Evolutionary conservation across 257 asterid genomes (phyloP).

Genomic region (Penstemon eatonii): DNA sequence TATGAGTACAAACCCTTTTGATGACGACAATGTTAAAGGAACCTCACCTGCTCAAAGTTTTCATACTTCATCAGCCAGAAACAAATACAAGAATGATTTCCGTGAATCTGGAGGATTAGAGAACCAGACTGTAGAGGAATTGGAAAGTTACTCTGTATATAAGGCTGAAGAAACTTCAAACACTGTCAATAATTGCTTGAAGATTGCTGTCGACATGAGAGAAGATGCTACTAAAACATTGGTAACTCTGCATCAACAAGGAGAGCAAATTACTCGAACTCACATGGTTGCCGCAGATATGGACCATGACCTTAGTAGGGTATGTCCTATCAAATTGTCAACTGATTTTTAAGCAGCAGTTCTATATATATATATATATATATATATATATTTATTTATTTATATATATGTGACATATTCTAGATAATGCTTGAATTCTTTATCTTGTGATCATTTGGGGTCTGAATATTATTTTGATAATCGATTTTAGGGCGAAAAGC

Average conservation of each 20-base stretch:
- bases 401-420: neutral
- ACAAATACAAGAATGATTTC: constrained; percentile 66
- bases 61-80: constrained; percentile 46
- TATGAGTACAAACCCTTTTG: constrained; percentile 62
- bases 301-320: constrained; percentile 90
- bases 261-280: constrained; percentile 85
- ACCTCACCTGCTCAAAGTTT: constrained; percentile 44
- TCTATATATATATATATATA: neutral
- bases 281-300: constrained; percentile 87
- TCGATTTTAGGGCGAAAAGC: constrained; percentile 83
- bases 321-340: constrained; percentile 38
- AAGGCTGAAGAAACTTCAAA: constrained; percentile 87
- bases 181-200: constrained; percentile 66
- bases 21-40: constrained; percentile 48
- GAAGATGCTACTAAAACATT: constrained; percentile 85
- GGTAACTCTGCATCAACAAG: constrained; percentile 88
- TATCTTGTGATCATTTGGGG: constrained; percentile 13
- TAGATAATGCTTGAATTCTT: neutral
- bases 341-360: neutral
- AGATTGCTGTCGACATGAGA: constrained; percentile 90
- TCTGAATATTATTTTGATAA: constrained; percentile 25
- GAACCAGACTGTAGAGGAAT: constrained; percentile 67
- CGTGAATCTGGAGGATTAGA: constrained; percentile 74
- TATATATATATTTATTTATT: no score
- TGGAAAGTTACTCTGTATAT: constrained; percentile 71